Percentiles rank a stretch among this genome's conserved stretches.
phyloP scores from a whole-genome alignment of 768 basidiomycete genomes.

The Suillus occidentalis region DNA sequence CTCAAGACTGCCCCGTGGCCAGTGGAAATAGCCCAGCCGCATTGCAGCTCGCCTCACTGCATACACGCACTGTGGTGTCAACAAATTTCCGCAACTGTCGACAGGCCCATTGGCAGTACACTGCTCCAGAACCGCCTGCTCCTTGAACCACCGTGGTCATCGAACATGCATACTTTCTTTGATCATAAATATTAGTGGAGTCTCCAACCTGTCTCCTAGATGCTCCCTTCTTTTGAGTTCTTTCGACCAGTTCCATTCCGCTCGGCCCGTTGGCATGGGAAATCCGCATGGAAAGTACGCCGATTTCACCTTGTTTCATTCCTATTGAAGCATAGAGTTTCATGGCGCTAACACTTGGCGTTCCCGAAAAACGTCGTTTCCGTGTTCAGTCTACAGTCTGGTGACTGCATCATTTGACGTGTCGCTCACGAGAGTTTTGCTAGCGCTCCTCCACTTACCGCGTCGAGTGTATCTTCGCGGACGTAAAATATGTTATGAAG shows the following conservation, averaged over 20 bases:
- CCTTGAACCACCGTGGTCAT: neutral
- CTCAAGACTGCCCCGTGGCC: conserved; percentile 18
- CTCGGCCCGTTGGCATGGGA: neutral
- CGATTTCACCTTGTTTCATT: neutral
- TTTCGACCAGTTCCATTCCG: neutral
- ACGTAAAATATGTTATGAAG: conserved; percentile 4
- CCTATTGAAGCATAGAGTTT: neutral
- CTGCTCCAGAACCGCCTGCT: neutral
- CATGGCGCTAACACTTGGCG: neutral
- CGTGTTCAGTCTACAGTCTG: neutral
- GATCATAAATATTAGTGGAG: neutral
- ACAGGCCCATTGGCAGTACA: neutral
- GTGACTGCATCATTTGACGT: neutral
- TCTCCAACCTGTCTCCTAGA: neutral
- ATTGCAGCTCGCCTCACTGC: neutral
- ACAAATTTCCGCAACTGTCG: neutral
- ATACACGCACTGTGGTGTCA: neutral
- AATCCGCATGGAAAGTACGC: neutral
- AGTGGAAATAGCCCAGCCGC: neutral
- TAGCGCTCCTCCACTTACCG: neutral
- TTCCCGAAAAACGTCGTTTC: neutral
- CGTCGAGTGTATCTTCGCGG: neutral
- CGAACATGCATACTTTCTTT: neutral
- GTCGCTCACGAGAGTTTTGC: conserved; percentile 1
- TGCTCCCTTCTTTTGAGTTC: neutral